Percentiles rank a stretch among this genome's conserved stretches.
Evolutionary conservation across 129 eudicot species (phyloP).

Genomic region (Artemisia annua): DNA sequence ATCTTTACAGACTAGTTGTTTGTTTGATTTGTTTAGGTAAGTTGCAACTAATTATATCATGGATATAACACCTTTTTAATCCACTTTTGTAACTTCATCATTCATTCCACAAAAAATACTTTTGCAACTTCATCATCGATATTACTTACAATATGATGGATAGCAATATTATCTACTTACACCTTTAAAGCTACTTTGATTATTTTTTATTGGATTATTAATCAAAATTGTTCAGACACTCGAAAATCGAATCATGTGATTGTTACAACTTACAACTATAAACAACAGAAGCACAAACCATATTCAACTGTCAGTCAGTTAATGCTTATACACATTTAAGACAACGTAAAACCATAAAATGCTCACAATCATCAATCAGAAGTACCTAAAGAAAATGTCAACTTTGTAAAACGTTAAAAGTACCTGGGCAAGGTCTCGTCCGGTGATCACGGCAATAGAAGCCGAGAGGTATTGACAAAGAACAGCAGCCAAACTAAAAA

Average conservation of each 20-base stretch:
- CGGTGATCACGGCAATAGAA: constrained; percentile 72
- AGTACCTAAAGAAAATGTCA: not conserved
- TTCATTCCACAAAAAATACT: too few species aligned
- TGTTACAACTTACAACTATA: not conserved
- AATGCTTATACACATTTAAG: not conserved
- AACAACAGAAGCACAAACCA: not conserved
- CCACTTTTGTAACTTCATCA: too few species aligned
- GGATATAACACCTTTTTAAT: too few species aligned
- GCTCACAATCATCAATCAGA: not conserved
- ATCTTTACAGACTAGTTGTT: not conserved
- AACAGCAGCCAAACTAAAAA: constrained; percentile 68
- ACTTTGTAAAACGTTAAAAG: too few species aligned
- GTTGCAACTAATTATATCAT: too few species aligned
- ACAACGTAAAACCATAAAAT: not conserved
- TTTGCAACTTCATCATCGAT: too few species aligned
- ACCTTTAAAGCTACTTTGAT: not conserved
- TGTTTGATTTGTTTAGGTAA: not conserved
- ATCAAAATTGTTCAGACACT: not conserved
- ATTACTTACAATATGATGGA: too few species aligned
- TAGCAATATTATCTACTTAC: too few species aligned
- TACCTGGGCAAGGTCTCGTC: constrained; percentile 83
- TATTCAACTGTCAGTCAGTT: too few species aligned
- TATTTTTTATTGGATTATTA: not conserved
- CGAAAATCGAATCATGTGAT: not conserved
- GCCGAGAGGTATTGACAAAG: constrained; percentile 88